These are phyloP conservation scores for Biancaea sappan DNA, from an alignment of 306 rosid genomes.

Conservation along the genomic window DNA sequence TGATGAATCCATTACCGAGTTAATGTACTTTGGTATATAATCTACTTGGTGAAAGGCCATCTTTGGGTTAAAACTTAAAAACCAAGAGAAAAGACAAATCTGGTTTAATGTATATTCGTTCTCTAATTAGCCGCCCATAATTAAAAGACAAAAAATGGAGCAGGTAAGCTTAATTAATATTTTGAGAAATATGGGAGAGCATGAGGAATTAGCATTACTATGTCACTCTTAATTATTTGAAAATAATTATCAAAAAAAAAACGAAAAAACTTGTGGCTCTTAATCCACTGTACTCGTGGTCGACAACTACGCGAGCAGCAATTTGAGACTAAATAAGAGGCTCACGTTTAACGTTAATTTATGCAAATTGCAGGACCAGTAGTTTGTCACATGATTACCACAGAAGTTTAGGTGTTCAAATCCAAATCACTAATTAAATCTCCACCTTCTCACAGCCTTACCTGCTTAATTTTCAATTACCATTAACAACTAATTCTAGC, in stretches of 20 bases:
- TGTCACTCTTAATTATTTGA: constrained; percentile 18
- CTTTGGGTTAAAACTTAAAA: no score
- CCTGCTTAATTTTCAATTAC: constrained; percentile 39
- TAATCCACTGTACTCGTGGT: constrained; percentile 30
- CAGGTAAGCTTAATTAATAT: constrained; percentile 29
- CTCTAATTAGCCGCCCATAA: constrained; percentile 26
- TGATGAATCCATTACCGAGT: background rate
- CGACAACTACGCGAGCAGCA: constrained; percentile 33
- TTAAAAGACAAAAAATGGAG: constrained; percentile 30
- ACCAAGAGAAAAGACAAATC: constrained; percentile 14
- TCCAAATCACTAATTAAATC: constrained; percentile 5
- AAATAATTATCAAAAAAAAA: no score
- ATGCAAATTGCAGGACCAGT: background rate
- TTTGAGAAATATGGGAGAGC: background rate
- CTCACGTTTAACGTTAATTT: constrained; percentile 15
- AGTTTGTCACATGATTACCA: background rate
- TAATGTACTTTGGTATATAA: background rate
- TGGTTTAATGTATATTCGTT: constrained; percentile 5
- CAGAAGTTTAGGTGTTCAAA: background rate
- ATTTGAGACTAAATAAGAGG: constrained; percentile 16
- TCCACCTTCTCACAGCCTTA: constrained; percentile 21
- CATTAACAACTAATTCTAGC: constrained; percentile 33
- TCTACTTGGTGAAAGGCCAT: background rate
- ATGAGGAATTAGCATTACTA: constrained; percentile 7
- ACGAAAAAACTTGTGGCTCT: constrained; percentile 25